phyloP scores from a whole-genome alignment of 1,139 yeast genomes.

The Saccharomyces pastorianus region DNA sequence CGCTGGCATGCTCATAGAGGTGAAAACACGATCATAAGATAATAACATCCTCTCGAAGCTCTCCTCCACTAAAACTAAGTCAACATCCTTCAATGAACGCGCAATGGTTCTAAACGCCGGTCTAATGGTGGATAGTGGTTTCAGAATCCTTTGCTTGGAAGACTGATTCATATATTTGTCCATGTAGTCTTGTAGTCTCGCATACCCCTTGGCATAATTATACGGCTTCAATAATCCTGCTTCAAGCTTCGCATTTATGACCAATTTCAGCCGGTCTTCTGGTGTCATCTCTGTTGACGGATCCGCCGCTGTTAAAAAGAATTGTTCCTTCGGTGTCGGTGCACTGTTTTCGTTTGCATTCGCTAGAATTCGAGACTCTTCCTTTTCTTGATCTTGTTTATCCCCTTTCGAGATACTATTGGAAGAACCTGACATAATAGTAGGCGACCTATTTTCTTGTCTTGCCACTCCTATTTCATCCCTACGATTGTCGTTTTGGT shows the following conservation, averaged over 20 bases:
- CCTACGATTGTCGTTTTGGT: constrained; percentile 10
- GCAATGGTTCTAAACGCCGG: constrained; percentile 96
- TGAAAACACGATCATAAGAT: constrained; percentile 91
- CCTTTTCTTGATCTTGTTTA: background rate
- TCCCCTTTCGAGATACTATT: background rate
- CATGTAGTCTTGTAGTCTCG: constrained; percentile 83
- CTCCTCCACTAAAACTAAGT: constrained; percentile 86
- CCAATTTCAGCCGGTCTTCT: constrained; percentile 87
- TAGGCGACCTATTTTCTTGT: constrained; percentile 10
- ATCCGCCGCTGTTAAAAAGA: constrained; percentile 93
- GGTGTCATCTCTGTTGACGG: constrained; percentile 94
- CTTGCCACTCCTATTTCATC: constrained; percentile 3
- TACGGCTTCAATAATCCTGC: constrained; percentile 92
- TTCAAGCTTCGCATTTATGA: constrained; percentile 89
- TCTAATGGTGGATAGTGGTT: constrained; percentile 77
- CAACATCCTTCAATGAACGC: constrained; percentile 81
- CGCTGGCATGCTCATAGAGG: constrained; percentile 97
- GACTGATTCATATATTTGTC: constrained; percentile 85
- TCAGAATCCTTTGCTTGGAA: constrained; percentile 78
- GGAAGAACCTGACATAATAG: background rate
- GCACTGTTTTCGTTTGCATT: background rate
- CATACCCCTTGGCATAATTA: constrained; percentile 90
- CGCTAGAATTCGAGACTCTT: background rate
- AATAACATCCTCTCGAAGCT: constrained; percentile 87
- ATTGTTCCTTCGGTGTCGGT: constrained; percentile 75